Percentiles rank a stretch among this genome's conserved stretches.
These are phyloP conservation scores for Hypoxylon sp. DNA, from an alignment of 2,329 filamentous ascomycete species.

Conservation along the genomic window DNA sequence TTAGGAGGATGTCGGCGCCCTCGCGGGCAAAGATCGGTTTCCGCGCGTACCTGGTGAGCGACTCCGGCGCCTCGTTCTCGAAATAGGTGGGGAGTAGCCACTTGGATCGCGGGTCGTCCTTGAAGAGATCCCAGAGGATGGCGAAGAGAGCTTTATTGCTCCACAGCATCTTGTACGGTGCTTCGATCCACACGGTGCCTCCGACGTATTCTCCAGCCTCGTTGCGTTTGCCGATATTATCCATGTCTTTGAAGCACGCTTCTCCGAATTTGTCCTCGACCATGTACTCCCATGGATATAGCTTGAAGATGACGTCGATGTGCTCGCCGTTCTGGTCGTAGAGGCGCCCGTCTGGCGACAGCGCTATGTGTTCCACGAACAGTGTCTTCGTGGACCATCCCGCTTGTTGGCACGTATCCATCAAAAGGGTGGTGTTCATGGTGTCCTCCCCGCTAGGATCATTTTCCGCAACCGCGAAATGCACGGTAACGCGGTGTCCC, in stretches of 20 bases:
- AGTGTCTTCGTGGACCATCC: constrained; percentile 18
- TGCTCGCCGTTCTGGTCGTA: constrained; percentile 10
- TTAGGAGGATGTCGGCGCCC: constrained; percentile 16
- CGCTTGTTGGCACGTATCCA: constrained; percentile 25
- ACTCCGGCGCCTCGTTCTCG: constrained; percentile 13
- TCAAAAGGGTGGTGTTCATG: constrained; percentile 22
- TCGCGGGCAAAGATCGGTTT: constrained; percentile 28
- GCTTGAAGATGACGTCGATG: constrained; percentile 30
- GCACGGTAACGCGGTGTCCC: constrained; percentile 3
- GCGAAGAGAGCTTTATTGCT: constrained; percentile 28
- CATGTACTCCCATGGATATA: constrained; percentile 30
- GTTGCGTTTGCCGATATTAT: constrained; percentile 11
- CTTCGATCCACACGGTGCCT: constrained; percentile 23
- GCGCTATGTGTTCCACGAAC: constrained; percentile 21
- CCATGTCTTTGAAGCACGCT: constrained; percentile 27
- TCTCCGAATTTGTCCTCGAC: constrained; percentile 15
- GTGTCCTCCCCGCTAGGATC: constrained; percentile 12
- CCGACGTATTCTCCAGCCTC: constrained; percentile 23
- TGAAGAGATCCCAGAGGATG: constrained; percentile 21
- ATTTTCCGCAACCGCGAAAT: constrained; percentile 16
- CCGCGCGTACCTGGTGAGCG: constrained; percentile 16
- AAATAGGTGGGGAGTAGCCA: constrained; percentile 27
- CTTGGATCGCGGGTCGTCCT: constrained; percentile 18
- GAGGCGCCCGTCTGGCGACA: constrained; percentile 15
- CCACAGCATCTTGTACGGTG: constrained; percentile 33